Conservation (phyloP, 2,329 filamentous ascomycete genomes). For the Alternaria sp. region DNA sequence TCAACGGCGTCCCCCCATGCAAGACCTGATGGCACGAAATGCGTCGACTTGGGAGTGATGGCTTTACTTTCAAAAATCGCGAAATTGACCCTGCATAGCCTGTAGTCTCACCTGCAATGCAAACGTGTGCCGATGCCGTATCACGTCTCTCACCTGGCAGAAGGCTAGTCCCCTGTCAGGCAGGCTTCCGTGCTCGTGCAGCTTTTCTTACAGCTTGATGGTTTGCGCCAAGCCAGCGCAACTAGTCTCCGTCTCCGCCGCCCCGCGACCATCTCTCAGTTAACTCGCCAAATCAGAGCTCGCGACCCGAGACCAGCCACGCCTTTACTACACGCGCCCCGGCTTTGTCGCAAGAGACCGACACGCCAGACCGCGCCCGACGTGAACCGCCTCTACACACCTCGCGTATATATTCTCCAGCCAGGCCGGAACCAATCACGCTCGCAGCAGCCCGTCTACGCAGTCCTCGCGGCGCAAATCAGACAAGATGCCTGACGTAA, state of each 20-base stretch:
- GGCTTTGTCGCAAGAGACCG: slow-evolving; percentile 13
- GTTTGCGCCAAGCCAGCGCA: slow-evolving; percentile 22
- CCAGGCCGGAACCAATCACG: not conserved
- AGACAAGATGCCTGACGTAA: slow-evolving; percentile 55
- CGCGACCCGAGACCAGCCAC: slow-evolving; percentile 29
- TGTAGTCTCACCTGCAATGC: not conserved
- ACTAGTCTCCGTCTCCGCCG: slow-evolving; percentile 13
- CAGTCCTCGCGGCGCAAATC: slow-evolving; percentile 9
- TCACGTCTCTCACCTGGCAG: not conserved
- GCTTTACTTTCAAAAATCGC: not conserved
- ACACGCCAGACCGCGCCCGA: not conserved
- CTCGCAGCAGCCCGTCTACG: not conserved
- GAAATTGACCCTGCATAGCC: not conserved
- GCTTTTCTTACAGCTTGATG: slow-evolving; percentile 7
- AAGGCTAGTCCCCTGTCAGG: slow-evolving; percentile 2
- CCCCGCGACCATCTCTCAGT: slow-evolving; percentile 19
- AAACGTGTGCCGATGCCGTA: not conserved
- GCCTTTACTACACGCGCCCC: slow-evolving; percentile 18
- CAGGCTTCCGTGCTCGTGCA: slow-evolving; percentile 6
- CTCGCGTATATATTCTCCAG: not conserved
- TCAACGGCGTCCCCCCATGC: slow-evolving; percentile 23
- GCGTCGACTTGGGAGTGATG: not conserved
- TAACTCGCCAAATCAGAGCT: slow-evolving; percentile 26
- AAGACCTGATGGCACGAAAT: not conserved
- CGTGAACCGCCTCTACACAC: not conserved